Conservation (phyloP, 495 filamentous ascomycete genomes). For the Sphaerosporella brunnea region DNA sequence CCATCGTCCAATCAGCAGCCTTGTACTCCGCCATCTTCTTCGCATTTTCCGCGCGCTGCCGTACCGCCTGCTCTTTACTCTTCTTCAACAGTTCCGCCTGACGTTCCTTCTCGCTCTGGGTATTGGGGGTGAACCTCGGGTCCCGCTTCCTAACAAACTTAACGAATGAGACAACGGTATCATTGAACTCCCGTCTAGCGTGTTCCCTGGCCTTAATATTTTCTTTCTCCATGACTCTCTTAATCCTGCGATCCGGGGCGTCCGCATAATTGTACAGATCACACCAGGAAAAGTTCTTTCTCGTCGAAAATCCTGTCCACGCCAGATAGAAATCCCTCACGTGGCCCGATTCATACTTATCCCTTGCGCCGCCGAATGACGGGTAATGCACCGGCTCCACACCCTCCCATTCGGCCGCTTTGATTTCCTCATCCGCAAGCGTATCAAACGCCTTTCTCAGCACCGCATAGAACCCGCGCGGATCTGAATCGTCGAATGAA, state of each 20-base stretch:
- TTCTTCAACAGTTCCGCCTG: constrained; percentile 64
- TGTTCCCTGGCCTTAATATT: constrained; percentile 75
- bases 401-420: constrained; percentile 51
- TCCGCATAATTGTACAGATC: constrained; percentile 66
- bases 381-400: constrained; percentile 46
- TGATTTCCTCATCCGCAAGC: constrained; percentile 63
- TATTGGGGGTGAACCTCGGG: constrained; percentile 53
- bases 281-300: constrained; percentile 75
- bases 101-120: constrained; percentile 59
- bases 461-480: constrained; percentile 65
- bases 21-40: constrained; percentile 48
- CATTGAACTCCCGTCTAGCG: constrained; percentile 74
- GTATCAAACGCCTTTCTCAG: constrained; percentile 56
- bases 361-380: constrained; percentile 49
- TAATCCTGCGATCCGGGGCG: constrained; percentile 66
- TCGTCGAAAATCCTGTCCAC: constrained; percentile 71
- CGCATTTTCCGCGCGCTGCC: constrained; percentile 62
- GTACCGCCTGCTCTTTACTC: constrained; percentile 65
- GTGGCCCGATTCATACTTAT: constrained; percentile 29
- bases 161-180: constrained; percentile 70
- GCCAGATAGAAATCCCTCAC: constrained; percentile 64
- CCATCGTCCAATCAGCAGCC: constrained; percentile 62
- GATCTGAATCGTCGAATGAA: constrained; percentile 64
- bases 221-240: constrained; percentile 86
- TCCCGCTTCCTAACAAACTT: constrained; percentile 87